Conservation (phyloP, 2,329 filamentous ascomycete species). For the Fusarium sp. region DNA sequence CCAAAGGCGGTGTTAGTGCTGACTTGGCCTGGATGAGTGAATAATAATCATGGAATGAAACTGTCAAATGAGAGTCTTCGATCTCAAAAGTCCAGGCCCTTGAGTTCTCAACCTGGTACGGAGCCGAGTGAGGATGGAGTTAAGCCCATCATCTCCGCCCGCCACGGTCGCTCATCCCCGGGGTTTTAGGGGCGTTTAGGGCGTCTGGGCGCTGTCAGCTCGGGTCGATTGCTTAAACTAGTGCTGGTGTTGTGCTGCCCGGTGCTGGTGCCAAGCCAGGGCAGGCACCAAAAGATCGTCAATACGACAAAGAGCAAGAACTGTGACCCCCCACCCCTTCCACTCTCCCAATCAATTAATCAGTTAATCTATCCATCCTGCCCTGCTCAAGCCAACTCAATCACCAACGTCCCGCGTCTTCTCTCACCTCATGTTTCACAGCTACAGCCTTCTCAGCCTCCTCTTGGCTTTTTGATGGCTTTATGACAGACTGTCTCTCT, state of each 20-base stretch:
- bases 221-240: conserved; percentile 8
- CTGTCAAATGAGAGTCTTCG: conserved; percentile 16
- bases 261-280: conserved; percentile 30
- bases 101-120: neutral
- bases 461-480: conserved; percentile 27
- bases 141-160: conserved; percentile 11
- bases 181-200: conserved; percentile 1
- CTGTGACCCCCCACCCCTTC: conserved; percentile 16
- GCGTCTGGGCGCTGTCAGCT: conserved; percentile 27
- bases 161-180: conserved; percentile 22
- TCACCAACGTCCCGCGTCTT: conserved; percentile 23
- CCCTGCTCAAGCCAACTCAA: conserved; percentile 1
- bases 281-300: conserved; percentile 30
- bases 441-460: conserved; percentile 37
- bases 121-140: conserved; percentile 6
- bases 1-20: conserved; percentile 36
- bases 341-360: neutral
- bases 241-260: too few relatives aligned
- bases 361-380: conserved; percentile 4
- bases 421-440: conserved; percentile 38
- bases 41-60: conserved; percentile 25
- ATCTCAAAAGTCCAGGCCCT: neutral
- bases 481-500: conserved; percentile 18
- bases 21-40: conserved; percentile 25
- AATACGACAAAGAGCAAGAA: conserved; percentile 23